Evolutionary conservation across 2,329 filamentous ascomycete genomes (phyloP), one percentile per base, ranked within the genome.

Genomic region (Epichloe amarillans): DNA sequence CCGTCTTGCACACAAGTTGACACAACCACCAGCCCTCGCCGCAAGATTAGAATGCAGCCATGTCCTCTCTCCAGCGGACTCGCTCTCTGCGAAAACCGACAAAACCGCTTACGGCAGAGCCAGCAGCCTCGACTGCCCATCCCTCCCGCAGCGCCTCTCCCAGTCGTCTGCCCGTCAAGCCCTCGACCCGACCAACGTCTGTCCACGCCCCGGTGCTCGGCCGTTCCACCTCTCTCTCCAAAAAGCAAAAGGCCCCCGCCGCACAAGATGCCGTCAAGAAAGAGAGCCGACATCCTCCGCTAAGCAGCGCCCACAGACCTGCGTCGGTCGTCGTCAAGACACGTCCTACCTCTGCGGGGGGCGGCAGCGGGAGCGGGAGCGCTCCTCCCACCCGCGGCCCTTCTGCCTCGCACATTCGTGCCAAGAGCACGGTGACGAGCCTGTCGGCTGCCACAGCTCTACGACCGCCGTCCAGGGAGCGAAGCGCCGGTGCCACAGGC

Each of bases 161-260:
- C 2, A 78, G 71, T 58, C 69, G 74, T 39, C 64, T 78, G 35
- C 74, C 74, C 39, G 61, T 72, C 56, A 76, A 74, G 58, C 72
- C 71, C 35, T 56, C 60, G 46, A 61, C 65, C 23, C 62, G 68
- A 40, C 63, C 63, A 19, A 57, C 62, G 39, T 65, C 66, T 14
- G n/a, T 47, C 23, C 26, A 8, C 43, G 30, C 17, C 11, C 55
- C 62, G 12, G 53, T 54, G 19, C 45, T 57, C 4, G 49, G 53
- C 7, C 57, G 61, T 23, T 50, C 60, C 6, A 46, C 57, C 3
- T 65, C 64, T n/a, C 52, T 58, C 4, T 57, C 53, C 3, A 47
- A 37, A 19, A 50, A 49, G 19, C 41, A 43, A 19, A 17, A 46
- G 30, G 39, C 15, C 1, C 10, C 26, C 12, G 21, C 38, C 2